Evolutionary conservation across 1,139 yeast species (phyloP).

Genomic region (Protomyces inundatus): DNA sequence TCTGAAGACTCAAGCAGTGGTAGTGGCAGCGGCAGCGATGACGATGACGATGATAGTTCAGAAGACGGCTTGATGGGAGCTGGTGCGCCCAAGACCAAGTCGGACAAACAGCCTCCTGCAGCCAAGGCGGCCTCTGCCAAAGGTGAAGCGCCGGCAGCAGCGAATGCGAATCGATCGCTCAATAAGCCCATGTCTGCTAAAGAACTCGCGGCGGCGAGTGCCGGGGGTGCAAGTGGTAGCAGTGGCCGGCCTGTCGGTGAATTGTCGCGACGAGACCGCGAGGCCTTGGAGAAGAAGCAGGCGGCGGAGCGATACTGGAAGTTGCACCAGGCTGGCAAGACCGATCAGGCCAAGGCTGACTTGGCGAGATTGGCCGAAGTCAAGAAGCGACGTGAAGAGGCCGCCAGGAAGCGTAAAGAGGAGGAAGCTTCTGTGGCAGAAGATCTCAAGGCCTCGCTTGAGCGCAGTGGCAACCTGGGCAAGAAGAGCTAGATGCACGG

Average conservation of each 20-base stretch:
- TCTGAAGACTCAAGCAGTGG: background rate
- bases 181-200: conserved; percentile 17
- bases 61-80: conserved; percentile 18
- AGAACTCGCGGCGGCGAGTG: conserved; percentile 2
- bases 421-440: conserved; percentile 30
- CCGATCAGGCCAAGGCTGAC: conserved; percentile 33
- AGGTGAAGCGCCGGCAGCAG: background rate
- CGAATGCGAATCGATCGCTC: conserved; percentile 22
- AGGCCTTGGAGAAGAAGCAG: conserved; percentile 32
- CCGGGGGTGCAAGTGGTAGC: background rate
- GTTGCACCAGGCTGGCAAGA: conserved; percentile 33
- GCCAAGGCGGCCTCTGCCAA: background rate
- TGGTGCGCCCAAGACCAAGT: conserved; percentile 16
- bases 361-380: conserved; percentile 32
- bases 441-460: conserved; percentile 13
- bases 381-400: conserved; percentile 32
- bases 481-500: conserved; percentile 1
- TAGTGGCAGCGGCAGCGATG: conserved; percentile 8
- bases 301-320: conserved; percentile 33
- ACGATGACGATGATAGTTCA: conserved; percentile 13
- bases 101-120: background rate
- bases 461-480: conserved; percentile 10
- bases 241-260: conserved; percentile 5
- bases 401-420: conserved; percentile 31
- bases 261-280: conserved; percentile 32